Conservation (phyloP, 306 rosid genomes). For the Casuarina equisetifolia region DNA sequence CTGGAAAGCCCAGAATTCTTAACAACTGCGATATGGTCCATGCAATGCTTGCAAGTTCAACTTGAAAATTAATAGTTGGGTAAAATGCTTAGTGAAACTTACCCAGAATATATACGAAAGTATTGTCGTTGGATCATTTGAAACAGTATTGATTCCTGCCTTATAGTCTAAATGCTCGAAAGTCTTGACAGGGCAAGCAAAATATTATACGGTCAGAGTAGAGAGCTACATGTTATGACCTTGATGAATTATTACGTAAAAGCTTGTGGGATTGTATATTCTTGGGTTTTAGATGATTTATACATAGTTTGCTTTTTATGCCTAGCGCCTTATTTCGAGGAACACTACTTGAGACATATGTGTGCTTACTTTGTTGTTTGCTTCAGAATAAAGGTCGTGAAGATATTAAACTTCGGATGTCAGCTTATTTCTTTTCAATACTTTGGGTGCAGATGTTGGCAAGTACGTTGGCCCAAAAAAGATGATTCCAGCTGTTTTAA, state of each 20-base stretch:
- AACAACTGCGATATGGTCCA: background rate
- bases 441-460: constrained; percentile 42
- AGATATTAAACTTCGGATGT: background rate
- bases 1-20: background rate
- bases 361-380: background rate
- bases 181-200: background rate
- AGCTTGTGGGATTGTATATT: background rate
- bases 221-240: background rate
- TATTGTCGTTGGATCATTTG: background rate
- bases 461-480: constrained; percentile 52
- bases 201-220: background rate
- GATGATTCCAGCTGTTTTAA: constrained; percentile 36
- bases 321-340: background rate
- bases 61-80: background rate
- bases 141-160: background rate
- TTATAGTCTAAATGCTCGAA: background rate
- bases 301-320: background rate
- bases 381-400: background rate
- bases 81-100: background rate
- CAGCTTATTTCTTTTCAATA: background rate
- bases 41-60: background rate
- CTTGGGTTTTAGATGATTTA: background rate
- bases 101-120: background rate
- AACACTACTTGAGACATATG: background rate
- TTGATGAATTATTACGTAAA: background rate